Conservation (phyloP, 176 grass and related monocot species). For the Musa acuminata region DNA sequence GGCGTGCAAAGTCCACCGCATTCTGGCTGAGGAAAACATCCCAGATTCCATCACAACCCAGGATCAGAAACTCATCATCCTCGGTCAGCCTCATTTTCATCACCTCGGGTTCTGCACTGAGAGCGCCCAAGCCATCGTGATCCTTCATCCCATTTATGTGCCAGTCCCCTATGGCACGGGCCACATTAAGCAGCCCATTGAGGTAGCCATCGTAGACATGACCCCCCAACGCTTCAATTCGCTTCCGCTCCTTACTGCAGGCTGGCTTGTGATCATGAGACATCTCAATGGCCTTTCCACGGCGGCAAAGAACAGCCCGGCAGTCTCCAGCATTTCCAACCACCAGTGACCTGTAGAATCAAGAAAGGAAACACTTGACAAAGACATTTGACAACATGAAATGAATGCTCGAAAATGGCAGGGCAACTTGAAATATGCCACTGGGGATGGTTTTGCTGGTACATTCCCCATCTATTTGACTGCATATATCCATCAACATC, state of each 20-base stretch:
- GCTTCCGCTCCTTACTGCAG: constrained; percentile 49
- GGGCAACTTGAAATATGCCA: too few species aligned
- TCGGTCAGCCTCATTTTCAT: constrained; percentile 53
- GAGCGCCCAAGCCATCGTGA: constrained; percentile 38
- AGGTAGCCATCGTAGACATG: constrained; percentile 76
- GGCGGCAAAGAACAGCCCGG: constrained; percentile 74
- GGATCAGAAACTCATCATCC: constrained; percentile 82
- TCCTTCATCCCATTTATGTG: constrained; percentile 88
- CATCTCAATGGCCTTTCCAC: constrained; percentile 74
- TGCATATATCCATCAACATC: too few species aligned
- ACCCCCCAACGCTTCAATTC: constrained; percentile 67
- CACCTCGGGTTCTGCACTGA: constrained; percentile 81
- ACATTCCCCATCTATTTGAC: too few species aligned
- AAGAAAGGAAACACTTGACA: constrained; percentile 2
- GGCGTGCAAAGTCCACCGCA: constrained; percentile 75
- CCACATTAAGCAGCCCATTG: constrained; percentile 74
- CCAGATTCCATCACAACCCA: constrained; percentile 94
- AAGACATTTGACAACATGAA: neutral
- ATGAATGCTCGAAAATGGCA: too few species aligned
- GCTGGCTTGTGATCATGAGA: constrained; percentile 79
- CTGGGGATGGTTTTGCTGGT: too few species aligned
- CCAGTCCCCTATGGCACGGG: constrained; percentile 80
- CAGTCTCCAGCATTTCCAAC: constrained; percentile 95
- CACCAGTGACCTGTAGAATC: constrained; percentile 55
- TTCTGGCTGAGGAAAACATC: constrained; percentile 94